Conservation (phyloP, 2,329 filamentous ascomycete species). For the Cladobotryum protrusum region DNA sequence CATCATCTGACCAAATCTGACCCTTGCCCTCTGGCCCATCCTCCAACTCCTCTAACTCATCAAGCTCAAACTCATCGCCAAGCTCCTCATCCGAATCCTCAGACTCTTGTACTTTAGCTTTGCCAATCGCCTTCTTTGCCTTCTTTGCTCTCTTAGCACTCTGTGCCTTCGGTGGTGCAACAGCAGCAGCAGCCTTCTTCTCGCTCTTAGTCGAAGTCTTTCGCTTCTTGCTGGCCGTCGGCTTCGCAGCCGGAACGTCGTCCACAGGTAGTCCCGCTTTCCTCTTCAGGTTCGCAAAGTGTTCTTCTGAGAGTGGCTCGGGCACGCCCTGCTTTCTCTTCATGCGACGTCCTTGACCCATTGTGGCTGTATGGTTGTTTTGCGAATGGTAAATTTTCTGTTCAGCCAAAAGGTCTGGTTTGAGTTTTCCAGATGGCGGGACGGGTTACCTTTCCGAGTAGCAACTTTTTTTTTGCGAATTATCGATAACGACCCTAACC, state of each 20-base stretch:
- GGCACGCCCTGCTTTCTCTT: slow-evolving; percentile 84
- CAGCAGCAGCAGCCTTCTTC: slow-evolving; percentile 17
- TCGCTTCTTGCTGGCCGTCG: slow-evolving; percentile 55
- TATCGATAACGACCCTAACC: slow-evolving; percentile 12
- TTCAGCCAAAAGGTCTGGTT: neutral
- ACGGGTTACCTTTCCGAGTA: slow-evolving; percentile 1
- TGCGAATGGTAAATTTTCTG: neutral
- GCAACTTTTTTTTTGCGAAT: slow-evolving; percentile 12
- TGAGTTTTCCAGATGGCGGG: slow-evolving; percentile 1
- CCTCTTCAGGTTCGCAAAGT: slow-evolving; percentile 74
- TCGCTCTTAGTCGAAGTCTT: slow-evolving; percentile 27
- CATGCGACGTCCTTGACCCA: slow-evolving; percentile 89
- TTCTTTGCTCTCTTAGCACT: slow-evolving; percentile 16
- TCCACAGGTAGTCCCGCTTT: slow-evolving; percentile 68
- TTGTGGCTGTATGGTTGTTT: slow-evolving; percentile 37
- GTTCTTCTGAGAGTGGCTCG: slow-evolving; percentile 71
- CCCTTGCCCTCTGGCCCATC: slow-evolving; percentile 3
- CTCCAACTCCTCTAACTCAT: slow-evolving; percentile 34
- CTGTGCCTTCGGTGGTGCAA: slow-evolving; percentile 16
- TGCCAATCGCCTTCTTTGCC: slow-evolving; percentile 17
- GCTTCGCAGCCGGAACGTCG: slow-evolving; percentile 43
- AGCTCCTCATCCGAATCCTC: slow-evolving; percentile 40
- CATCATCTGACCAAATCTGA: slow-evolving; percentile 29
- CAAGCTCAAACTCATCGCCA: slow-evolving; percentile 37
- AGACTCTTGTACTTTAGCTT: slow-evolving; percentile 16